phyloP scores from a whole-genome alignment of 140 eudicot genomes.

The Cichorium intybus region DNA sequence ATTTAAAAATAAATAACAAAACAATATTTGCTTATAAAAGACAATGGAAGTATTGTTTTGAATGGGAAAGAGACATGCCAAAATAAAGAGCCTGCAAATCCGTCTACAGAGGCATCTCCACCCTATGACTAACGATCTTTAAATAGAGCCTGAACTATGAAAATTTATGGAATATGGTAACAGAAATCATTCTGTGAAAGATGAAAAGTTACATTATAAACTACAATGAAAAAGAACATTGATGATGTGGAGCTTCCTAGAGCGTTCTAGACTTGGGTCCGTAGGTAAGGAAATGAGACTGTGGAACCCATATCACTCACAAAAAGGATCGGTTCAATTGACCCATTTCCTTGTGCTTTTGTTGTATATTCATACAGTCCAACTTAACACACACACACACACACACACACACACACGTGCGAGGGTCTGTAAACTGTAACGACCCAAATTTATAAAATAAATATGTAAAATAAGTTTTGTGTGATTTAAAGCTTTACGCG shows the following conservation, averaged over 20 bases:
- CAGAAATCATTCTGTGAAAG: conserved; percentile 22
- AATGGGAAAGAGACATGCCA: conserved; percentile 6
- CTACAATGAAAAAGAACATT: conserved; percentile 15
- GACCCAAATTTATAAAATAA: too few relatives aligned
- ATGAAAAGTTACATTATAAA: conserved; percentile 19
- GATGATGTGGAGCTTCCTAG: background rate
- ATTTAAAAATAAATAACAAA: background rate
- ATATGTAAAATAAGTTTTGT: too few relatives aligned
- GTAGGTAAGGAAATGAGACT: background rate
- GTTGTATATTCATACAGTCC: too few relatives aligned
- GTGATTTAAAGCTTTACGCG: too few relatives aligned
- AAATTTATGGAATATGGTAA: background rate
- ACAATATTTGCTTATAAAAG: too few relatives aligned
- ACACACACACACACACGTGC: too few relatives aligned
- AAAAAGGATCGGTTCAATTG: background rate
- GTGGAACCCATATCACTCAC: background rate
- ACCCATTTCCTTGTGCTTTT: too few relatives aligned
- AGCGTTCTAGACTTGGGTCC: background rate
- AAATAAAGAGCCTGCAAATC: conserved; percentile 21
- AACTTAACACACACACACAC: too few relatives aligned
- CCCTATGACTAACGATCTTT: conserved; percentile 14
- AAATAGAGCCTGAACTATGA: conserved; percentile 23
- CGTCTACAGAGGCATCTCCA: conserved; percentile 17
- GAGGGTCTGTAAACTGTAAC: too few relatives aligned
- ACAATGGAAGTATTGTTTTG: background rate